Evolutionary conservation across 2,329 filamentous ascomycete genomes (phyloP).

Genomic region (Cercospora janseana): DNA sequence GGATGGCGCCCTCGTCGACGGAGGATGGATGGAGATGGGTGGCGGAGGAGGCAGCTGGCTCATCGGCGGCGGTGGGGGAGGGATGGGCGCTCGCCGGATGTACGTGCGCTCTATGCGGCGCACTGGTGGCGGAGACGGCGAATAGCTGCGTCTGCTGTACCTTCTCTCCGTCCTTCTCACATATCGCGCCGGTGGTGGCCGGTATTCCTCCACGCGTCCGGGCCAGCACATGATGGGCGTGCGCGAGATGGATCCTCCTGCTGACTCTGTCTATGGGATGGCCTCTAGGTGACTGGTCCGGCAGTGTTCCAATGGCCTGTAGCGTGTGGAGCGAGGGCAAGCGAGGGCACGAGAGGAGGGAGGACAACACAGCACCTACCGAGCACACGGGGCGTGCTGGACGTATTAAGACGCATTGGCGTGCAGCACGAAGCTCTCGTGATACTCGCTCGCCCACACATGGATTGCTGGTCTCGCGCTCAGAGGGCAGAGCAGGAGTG

Average conservation of each 20-base stretch:
- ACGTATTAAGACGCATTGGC: background rate
- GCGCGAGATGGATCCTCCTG: background rate
- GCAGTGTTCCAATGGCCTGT: constrained; percentile 4
- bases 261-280: background rate
- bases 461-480: constrained; percentile 10
- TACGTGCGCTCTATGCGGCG: constrained; percentile 26
- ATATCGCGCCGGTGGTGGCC: constrained; percentile 17
- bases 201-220: constrained; percentile 15
- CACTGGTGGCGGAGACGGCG: constrained; percentile 24
- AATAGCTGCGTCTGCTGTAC: constrained; percentile 23
- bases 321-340: background rate
- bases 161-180: constrained; percentile 12
- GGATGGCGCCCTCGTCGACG: constrained; percentile 19
- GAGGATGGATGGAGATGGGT: constrained; percentile 19
- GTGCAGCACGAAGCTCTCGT: constrained; percentile 4
- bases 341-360: constrained; percentile 2
- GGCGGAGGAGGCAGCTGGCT: constrained; percentile 15
- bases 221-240: constrained; percentile 11
- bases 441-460: constrained; percentile 4
- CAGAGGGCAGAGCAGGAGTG: background rate
- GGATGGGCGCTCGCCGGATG: constrained; percentile 22
- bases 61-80: constrained; percentile 14
- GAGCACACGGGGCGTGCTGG: constrained; percentile 4
- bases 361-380: constrained; percentile 1
- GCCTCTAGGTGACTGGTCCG: background rate